A percentile compares a stretch with the other conserved stretches of the same genome.
Evolutionary conservation across 345 rosid species (phyloP).

Genomic region (Odontarrhena argentea): DNA sequence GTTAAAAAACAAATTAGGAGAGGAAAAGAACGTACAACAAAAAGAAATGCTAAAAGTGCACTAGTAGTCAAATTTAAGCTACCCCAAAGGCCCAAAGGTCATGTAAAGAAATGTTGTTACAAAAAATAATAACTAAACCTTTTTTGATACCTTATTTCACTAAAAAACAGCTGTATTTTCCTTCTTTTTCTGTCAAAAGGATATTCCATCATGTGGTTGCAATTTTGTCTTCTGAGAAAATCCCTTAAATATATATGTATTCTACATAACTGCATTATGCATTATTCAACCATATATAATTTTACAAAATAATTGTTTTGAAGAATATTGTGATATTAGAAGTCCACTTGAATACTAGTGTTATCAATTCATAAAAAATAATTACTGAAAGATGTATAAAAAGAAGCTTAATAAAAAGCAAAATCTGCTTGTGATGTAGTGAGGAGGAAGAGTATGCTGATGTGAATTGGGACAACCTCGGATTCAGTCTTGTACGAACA

Average conservation of each 20-base stretch:
- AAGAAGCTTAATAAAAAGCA: neutral
- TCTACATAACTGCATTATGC: neutral
- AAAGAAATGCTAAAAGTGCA: neutral
- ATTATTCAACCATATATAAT: neutral
- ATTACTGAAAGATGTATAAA: neutral
- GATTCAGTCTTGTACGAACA: slow-evolving; percentile 60
- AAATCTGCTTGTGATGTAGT: slow-evolving; percentile 24
- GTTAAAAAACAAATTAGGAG: neutral
- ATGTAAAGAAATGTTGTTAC: neutral
- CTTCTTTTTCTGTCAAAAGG: neutral
- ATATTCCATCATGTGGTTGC: neutral
- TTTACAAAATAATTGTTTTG: neutral
- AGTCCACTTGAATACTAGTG: neutral
- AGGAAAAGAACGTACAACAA: neutral
- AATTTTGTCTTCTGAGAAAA: neutral
- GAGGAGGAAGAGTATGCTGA: slow-evolving; percentile 65
- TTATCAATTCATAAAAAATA: neutral
- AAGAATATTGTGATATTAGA: neutral
- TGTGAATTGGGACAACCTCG: slow-evolving; percentile 82
- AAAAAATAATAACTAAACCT: no score
- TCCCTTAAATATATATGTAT: neutral
- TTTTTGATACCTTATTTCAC: no score
- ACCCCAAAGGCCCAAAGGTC: neutral
- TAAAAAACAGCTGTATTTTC: no score
- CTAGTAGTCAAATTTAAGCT: neutral